Evolutionary conservation across 441 rosid species (phyloP).

Genomic region (Gossypium schwendimanii): DNA sequence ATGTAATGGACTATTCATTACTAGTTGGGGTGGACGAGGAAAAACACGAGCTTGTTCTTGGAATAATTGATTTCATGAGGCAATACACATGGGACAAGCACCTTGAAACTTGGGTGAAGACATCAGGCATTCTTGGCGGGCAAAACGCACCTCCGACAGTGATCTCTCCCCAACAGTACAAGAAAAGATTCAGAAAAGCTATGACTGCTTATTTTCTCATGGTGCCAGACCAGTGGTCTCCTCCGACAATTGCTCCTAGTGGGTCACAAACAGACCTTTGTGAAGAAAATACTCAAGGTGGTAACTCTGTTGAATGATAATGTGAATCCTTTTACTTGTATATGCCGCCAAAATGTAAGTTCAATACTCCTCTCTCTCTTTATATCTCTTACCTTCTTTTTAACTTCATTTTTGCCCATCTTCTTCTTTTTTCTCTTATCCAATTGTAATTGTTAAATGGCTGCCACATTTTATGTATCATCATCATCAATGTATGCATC

Average conservation of each 20-base stretch:
- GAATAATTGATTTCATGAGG: conserved; percentile 70
- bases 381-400: background rate
- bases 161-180: conserved; percentile 67
- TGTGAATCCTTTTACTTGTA: conserved; percentile 15
- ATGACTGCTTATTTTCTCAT: conserved; percentile 68
- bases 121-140: conserved; percentile 62
- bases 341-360: conserved; percentile 19
- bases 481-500: background rate
- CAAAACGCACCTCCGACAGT: conserved; percentile 56
- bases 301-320: conserved; percentile 17
- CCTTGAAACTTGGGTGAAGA: conserved; percentile 73
- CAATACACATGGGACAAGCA: conserved; percentile 89
- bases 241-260: conserved; percentile 34
- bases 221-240: conserved; percentile 80
- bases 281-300: conserved; percentile 32
- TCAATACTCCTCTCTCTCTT: background rate
- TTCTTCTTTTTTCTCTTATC: background rate
- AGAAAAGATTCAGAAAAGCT: conserved; percentile 69
- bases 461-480: background rate
- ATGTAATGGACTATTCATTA: conserved; percentile 73
- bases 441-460: conserved; percentile 8
- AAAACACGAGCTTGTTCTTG: conserved; percentile 57
- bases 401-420: background rate
- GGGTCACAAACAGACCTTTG: conserved; percentile 34
- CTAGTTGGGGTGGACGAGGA: conserved; percentile 66